Base-by-base conservation (phyloP, 306 rosid species). In the Cucurbita maxima region DNA sequence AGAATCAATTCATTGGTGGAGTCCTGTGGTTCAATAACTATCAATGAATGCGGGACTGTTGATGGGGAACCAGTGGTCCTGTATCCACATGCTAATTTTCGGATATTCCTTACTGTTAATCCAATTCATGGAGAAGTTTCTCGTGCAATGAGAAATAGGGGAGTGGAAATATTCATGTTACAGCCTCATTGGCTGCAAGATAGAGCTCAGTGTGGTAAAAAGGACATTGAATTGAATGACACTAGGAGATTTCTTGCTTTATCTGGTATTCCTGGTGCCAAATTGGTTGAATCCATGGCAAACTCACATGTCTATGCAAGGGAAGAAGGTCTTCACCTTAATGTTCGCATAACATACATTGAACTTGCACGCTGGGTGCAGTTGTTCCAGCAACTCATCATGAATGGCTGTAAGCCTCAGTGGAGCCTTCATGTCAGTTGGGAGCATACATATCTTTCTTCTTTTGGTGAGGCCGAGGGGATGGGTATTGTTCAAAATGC, bases 141-240 rank as follows among this genome's bases (percentile, higher is more conserved):
- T 74, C 83, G 98, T 68, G 97, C 98, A 75, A 94, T 94, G 98
- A 85, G 98, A 76, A 94, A 94, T 58, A 86, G 98, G 84, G 98
- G 98, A 67, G 96, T 94, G 74, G 98, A 94, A 77, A 83, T 94
- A 86, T 94, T 81, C 83, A 80, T 94, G 87, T 85, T 87, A 92
- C 91, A 82, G 74, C 92, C 94, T 9, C 66, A 78, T 75, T 93
- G 98, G 98, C 77, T 88, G 30, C 78, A 79, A 53, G 87, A 86
- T 50, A 88, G 73, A 38, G 41, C 43, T 40, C 78, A 76, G 57
- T 87, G 50, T 59, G 64, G 66, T 37, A 5, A 55, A 61, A 86
- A 78, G 71, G 79, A 77, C 62, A 68, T 74, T 72, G 90, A 88
- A 79, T 58, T 89, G 14, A 79, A 82, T 75, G 95, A 90, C 75